phyloP scores from a whole-genome alignment of 495 filamentous ascomycete species.

The Hyaloscypha finlandica region DNA sequence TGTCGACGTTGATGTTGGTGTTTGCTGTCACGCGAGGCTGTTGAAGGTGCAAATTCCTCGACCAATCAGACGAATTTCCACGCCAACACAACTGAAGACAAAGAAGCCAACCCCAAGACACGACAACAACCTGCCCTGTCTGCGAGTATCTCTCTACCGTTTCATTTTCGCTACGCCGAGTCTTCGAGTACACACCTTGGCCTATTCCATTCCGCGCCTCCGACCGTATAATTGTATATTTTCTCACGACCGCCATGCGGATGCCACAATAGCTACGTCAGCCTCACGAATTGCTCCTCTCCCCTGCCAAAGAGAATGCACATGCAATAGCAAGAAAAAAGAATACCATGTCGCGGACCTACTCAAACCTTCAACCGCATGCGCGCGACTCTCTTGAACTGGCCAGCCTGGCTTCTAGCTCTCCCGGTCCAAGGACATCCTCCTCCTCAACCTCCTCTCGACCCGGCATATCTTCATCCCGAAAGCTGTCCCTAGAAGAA shows the following conservation, averaged over 20 bases:
- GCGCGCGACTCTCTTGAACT: slow-evolving; percentile 94
- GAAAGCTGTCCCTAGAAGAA: slow-evolving; percentile 84
- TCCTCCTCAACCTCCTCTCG: slow-evolving; percentile 68
- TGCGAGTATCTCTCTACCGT: slow-evolving; percentile 12
- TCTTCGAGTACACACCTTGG: slow-evolving; percentile 35
- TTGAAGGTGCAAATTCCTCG: background rate
- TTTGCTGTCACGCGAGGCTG: slow-evolving; percentile 9
- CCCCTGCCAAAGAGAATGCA: background rate
- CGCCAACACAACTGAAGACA: background rate
- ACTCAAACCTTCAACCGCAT: slow-evolving; percentile 32
- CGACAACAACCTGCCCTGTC: slow-evolving; percentile 5
- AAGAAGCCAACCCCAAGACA: background rate
- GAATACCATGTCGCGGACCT: slow-evolving; percentile 27
- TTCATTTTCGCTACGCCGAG: background rate
- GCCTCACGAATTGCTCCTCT: background rate
- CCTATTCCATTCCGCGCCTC: slow-evolving; percentile 29
- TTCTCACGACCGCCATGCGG: slow-evolving; percentile 19
- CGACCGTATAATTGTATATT: slow-evolving; percentile 34
- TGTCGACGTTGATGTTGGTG: background rate
- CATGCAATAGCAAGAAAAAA: slow-evolving; percentile 15
- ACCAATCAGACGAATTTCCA: background rate
- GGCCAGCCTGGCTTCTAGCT: slow-evolving; percentile 85
- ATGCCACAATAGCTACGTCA: background rate
- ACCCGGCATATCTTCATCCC: slow-evolving; percentile 86
- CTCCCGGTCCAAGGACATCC: slow-evolving; percentile 35